Conservation (phyloP, 1,284 basidiomycete genomes). For the Sporisorium scitamineum region DNA sequence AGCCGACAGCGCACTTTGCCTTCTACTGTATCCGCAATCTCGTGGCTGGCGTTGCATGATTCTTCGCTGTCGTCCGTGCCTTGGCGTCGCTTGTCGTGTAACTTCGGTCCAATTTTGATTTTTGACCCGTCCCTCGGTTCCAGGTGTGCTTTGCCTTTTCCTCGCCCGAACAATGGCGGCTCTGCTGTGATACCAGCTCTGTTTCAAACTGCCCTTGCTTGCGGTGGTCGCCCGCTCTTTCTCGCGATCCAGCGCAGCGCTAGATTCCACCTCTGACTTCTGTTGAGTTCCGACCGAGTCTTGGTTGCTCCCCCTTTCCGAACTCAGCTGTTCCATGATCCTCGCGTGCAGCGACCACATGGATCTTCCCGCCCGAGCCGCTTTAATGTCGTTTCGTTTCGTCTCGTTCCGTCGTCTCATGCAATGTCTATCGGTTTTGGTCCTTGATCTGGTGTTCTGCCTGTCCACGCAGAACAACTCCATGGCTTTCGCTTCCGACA, state of each 20-base stretch:
- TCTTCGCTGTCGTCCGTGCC: slow-evolving; percentile 5
- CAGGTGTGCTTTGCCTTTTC: not conserved
- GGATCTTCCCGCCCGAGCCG: slow-evolving; percentile 5
- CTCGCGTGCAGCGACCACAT: slow-evolving; percentile 23
- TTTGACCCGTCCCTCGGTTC: not conserved
- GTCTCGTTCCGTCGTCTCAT: not conserved
- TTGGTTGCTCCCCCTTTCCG: slow-evolving; percentile 1
- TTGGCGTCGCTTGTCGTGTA: not conserved
- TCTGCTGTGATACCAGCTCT: not conserved
- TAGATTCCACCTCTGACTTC: no score
- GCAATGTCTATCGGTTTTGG: not conserved
- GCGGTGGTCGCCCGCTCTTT: no score
- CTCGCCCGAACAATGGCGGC: not conserved
- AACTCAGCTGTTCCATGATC: slow-evolving; percentile 28
- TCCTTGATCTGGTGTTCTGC: not conserved
- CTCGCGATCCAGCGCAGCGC: no score
- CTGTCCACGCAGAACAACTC: not conserved
- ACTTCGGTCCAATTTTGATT: no score
- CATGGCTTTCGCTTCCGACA: not conserved
- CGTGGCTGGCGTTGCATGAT: slow-evolving; percentile 1
- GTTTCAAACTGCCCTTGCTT: no score
- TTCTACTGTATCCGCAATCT: not conserved
- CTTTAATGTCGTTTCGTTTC: not conserved
- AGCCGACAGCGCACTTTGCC: not conserved
- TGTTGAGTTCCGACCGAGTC: no score